Conservation (phyloP, 176 grass and related monocot genomes). For the Cymbopogon citratus region DNA sequence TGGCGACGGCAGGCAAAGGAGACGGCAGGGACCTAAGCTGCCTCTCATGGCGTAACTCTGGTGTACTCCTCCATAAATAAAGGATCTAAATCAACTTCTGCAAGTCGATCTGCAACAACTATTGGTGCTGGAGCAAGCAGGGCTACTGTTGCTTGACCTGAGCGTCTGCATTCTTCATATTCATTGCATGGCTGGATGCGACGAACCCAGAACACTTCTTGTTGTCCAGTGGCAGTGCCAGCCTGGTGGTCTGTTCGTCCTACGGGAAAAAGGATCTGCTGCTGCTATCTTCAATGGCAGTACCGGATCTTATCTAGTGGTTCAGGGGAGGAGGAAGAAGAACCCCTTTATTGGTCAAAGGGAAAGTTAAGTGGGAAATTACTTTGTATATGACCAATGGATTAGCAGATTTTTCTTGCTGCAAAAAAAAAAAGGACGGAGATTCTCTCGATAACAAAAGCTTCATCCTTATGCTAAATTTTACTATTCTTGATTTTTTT, state of each 20-base stretch:
- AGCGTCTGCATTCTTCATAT: background rate
- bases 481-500: no score
- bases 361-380: no score
- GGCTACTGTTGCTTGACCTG: slow-evolving; percentile 5
- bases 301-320: background rate
- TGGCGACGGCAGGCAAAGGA: slow-evolving; percentile 14
- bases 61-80: background rate
- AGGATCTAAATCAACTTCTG: background rate
- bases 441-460: background rate
- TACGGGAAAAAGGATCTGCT: no score
- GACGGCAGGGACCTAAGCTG: slow-evolving; percentile 11
- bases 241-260: no score
- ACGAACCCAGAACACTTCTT: no score
- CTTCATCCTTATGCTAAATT: no score
- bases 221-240: no score
- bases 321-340: background rate
- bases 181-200: background rate
- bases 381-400: background rate
- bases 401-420: background rate
- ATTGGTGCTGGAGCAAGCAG: no score
- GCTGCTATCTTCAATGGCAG: background rate
- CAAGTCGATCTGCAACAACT: no score
- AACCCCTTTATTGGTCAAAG: slow-evolving; percentile 9
- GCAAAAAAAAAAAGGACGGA: background rate
- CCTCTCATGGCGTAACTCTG: slow-evolving; percentile 18